phyloP scores from a whole-genome alignment of 306 rosid genomes.

The Purshia tridentata region DNA sequence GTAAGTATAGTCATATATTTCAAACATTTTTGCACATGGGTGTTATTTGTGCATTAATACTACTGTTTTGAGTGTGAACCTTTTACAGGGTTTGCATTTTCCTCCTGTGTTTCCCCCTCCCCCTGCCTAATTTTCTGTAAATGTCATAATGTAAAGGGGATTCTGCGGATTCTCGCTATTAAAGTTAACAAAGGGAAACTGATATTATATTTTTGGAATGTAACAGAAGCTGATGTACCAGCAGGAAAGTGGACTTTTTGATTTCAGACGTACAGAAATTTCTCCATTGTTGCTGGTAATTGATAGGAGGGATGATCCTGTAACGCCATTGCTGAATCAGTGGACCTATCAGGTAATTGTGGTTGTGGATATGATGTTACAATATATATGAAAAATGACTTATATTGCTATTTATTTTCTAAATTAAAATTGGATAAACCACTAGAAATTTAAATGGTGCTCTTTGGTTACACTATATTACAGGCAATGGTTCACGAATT shows the following conservation, averaged over 20 bases:
- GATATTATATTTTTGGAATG: slow-evolving; percentile 32
- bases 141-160: not conserved
- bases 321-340: slow-evolving; percentile 78
- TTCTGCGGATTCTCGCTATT: not conserved
- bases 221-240: slow-evolving; percentile 92
- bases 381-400: not conserved
- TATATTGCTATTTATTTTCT: no score
- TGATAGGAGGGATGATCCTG: slow-evolving; percentile 98
- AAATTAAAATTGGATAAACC: not conserved
- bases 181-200: slow-evolving; percentile 24
- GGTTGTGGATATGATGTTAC: slow-evolving; percentile 9
- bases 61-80: not conserved
- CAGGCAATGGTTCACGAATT: slow-evolving; percentile 99
- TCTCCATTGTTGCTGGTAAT: slow-evolving; percentile 84
- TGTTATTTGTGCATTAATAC: not conserved
- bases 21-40: no score
- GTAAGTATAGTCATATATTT: slow-evolving; percentile 39
- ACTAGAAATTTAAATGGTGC: slow-evolving; percentile 9
- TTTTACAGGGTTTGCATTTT: not conserved
- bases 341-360: slow-evolving; percentile 91
- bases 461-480: slow-evolving; percentile 26
- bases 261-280: slow-evolving; percentile 79
- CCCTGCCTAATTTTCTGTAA: not conserved
- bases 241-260: slow-evolving; percentile 88
- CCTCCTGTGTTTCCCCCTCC: no score